Evolutionary conservation across 108 stramenopile genomes (phyloP).

Genomic region (Cafeteria roenbergensis): DNA sequence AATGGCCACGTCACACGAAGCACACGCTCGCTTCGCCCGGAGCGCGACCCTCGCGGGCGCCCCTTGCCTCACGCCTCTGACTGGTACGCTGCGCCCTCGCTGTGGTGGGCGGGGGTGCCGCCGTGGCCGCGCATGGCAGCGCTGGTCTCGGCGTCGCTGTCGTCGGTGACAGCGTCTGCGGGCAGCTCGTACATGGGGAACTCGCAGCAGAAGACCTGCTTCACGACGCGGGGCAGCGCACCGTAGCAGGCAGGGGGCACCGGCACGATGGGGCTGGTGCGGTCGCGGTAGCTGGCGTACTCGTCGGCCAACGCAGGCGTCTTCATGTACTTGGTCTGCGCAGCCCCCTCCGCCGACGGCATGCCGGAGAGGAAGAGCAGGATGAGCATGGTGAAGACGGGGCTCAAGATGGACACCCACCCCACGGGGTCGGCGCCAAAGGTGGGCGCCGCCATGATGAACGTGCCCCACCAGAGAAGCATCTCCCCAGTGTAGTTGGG

Average conservation of each 20-base stretch:
- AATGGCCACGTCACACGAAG: too few relatives aligned
- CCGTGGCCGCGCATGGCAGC: too few relatives aligned
- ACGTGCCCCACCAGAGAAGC: neutral
- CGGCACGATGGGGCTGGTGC: neutral
- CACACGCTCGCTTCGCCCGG: too few relatives aligned
- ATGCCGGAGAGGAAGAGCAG: neutral
- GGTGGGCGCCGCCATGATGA: neutral
- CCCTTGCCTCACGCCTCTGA: too few relatives aligned
- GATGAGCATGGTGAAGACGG: neutral
- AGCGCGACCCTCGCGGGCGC: too few relatives aligned
- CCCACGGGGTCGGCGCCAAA: neutral
- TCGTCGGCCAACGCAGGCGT: neutral
- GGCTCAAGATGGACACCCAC: neutral
- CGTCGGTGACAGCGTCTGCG: too few relatives aligned
- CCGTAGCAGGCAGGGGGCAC: neutral
- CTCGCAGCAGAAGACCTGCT: neutral
- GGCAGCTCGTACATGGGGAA: neutral
- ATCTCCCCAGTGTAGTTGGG: neutral
- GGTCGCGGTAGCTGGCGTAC: neutral
- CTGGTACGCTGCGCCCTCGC: too few relatives aligned
- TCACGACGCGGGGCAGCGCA: neutral
- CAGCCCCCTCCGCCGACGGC: neutral
- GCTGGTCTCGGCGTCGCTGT: too few relatives aligned
- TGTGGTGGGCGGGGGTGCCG: too few relatives aligned
- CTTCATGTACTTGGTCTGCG: neutral